Conservation (phyloP, 179 eudicot genomes). For the Silene coronaria region DNA sequence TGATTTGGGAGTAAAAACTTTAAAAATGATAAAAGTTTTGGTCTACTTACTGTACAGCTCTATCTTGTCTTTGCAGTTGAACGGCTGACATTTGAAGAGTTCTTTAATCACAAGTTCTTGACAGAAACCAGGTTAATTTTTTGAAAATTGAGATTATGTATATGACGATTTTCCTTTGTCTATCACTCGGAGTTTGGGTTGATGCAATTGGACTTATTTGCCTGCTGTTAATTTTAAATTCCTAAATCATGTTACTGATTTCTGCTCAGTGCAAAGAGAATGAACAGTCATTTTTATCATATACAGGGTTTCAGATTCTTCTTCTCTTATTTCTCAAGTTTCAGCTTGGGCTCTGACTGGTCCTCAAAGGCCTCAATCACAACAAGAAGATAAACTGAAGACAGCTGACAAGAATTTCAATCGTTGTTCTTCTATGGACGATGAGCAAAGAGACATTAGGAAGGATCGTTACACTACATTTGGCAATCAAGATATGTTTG, state of each 20-base stretch:
- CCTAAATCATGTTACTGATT: neutral
- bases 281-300: constrained; percentile 14
- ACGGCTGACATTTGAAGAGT: constrained; percentile 50
- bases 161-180: neutral
- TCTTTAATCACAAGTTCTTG: constrained; percentile 50
- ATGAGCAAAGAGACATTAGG: constrained; percentile 11
- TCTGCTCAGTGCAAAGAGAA: constrained; percentile 5
- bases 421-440: constrained; percentile 4
- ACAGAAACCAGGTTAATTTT: constrained; percentile 31
- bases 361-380: constrained; percentile 18
- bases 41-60: constrained; percentile 11
- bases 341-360: constrained; percentile 20
- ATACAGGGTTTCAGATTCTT: constrained; percentile 28
- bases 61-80: constrained; percentile 45
- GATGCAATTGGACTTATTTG: neutral
- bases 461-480: constrained; percentile 25
- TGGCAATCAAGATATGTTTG: constrained; percentile 13
- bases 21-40: neutral
- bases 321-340: constrained; percentile 21
- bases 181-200: constrained; percentile 5
- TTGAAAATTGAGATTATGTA: neutral
- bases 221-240: neutral
- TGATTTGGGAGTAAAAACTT: neutral
- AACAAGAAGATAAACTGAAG: constrained; percentile 19
- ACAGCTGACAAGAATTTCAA: constrained; percentile 15